A percentile compares a stretch with the other conserved stretches of the same genome.
phyloP scores from a whole-genome alignment of 164 flowering plant species.

The Nymphaea thermarum region DNA sequence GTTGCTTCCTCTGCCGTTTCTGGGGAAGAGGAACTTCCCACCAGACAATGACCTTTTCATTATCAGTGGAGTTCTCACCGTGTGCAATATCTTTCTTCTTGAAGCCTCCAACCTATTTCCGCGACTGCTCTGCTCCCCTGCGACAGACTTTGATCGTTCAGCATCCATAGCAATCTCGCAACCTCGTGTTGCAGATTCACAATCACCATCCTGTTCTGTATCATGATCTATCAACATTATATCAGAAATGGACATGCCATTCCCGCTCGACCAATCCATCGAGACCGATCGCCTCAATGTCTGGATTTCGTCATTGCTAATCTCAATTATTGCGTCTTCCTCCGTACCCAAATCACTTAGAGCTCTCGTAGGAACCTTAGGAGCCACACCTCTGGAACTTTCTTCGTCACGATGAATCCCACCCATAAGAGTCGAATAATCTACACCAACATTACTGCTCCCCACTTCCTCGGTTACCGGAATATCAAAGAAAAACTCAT shows the following conservation, averaged over 20 bases:
- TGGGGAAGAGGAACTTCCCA: conserved; percentile 42
- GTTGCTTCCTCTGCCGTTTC: conserved; percentile 24
- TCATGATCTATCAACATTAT: conserved; percentile 16
- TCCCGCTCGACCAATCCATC: conserved; percentile 28
- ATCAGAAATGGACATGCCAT: conserved; percentile 34
- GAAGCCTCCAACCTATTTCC: conserved; percentile 4
- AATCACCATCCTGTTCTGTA: not conserved
- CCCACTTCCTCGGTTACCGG: not conserved
- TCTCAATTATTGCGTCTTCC: conserved; percentile 27
- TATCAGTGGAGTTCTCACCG: conserved; percentile 22
- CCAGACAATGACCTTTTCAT: conserved; percentile 68
- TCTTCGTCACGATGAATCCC: not conserved
- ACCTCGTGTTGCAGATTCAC: conserved; percentile 2
- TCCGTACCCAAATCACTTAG: conserved; percentile 21
- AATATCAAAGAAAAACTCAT: not conserved
- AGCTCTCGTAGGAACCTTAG: conserved; percentile 1
- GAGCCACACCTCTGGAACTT: not conserved
- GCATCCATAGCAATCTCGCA: conserved; percentile 2
- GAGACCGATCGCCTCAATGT: conserved; percentile 53
- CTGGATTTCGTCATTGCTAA: conserved; percentile 21
- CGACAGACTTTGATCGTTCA: conserved; percentile 22
- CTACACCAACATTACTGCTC: not conserved
- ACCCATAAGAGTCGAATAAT: not conserved
- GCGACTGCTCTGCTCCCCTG: conserved; percentile 18
- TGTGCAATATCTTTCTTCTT: conserved; percentile 21